Evolutionary conservation across 176 grass and related monocot genomes (phyloP).

Genomic region (Stipa capillata): DNA sequence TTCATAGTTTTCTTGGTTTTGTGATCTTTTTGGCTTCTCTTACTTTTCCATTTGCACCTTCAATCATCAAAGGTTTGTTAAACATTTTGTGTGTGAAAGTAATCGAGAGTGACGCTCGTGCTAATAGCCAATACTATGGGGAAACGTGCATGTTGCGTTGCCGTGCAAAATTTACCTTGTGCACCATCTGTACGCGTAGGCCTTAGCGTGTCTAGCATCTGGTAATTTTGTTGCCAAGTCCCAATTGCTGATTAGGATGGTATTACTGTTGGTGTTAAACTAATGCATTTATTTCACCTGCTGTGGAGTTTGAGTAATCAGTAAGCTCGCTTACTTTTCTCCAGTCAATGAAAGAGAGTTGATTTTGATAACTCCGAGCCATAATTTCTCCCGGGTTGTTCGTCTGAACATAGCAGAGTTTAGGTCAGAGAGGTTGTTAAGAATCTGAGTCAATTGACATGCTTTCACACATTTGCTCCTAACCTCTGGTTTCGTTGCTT

Average conservation of each 20-base stretch:
- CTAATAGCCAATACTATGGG: not conserved
- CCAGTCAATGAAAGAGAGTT: slow-evolving; percentile 19
- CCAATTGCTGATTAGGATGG: not conserved
- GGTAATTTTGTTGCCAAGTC: too few relatives aligned
- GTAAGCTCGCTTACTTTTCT: slow-evolving; percentile 15
- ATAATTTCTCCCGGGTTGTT: not conserved
- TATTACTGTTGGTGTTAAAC: not conserved
- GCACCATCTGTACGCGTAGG: not conserved
- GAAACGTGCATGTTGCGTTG: not conserved
- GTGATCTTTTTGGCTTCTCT: not conserved
- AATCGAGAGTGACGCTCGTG: not conserved
- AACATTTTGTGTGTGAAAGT: not conserved
- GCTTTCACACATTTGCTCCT: slow-evolving; percentile 26
- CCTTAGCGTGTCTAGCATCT: not conserved
- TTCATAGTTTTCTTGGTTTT: not conserved
- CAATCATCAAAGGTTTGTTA: not conserved
- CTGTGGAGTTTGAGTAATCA: slow-evolving; percentile 3
- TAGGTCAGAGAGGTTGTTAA: not conserved
- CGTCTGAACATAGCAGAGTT: not conserved
- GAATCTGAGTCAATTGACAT: not conserved
- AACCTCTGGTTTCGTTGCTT: not conserved
- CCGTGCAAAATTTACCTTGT: not conserved
- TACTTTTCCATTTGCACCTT: not conserved
- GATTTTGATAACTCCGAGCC: not conserved
- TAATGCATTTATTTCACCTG: not conserved